Evolutionary conservation across 768 basidiomycete genomes (phyloP).

Genomic region (Amanita phalloides): DNA sequence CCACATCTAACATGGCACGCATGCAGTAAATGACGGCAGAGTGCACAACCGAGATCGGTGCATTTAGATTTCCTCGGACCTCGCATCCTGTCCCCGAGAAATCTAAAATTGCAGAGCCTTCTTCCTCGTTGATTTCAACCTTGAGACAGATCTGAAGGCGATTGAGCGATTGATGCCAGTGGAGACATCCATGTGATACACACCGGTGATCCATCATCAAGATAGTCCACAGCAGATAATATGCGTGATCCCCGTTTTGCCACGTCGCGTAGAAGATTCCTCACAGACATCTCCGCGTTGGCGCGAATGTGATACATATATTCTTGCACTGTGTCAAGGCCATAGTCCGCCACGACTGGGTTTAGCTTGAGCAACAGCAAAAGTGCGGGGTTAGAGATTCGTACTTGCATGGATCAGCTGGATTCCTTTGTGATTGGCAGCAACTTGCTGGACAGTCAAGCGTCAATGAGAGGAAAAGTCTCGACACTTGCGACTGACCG

Average conservation of each 20-base stretch:
- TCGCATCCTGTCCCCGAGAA: constrained; percentile 79
- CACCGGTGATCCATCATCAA: constrained; percentile 83
- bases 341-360: constrained; percentile 79
- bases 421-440: constrained; percentile 88
- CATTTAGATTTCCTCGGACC: constrained; percentile 76
- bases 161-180: neutral
- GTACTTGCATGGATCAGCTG: constrained; percentile 73
- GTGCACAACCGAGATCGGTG: constrained; percentile 79
- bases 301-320: constrained; percentile 88
- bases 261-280: constrained; percentile 69
- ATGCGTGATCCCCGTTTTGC: constrained; percentile 56
- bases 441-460: constrained; percentile 59
- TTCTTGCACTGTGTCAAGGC: constrained; percentile 77
- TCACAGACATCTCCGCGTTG: constrained; percentile 84
- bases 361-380: neutral
- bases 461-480: neutral
- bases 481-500: constrained; percentile 36
- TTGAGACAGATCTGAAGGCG: constrained; percentile 51
- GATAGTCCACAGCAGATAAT: constrained; percentile 68
- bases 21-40: constrained; percentile 87
- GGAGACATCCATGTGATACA: neutral
- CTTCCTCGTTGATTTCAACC: constrained; percentile 64
- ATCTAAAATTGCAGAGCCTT: constrained; percentile 76
- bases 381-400: constrained; percentile 11
- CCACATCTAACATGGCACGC: constrained; percentile 73